These are phyloP conservation scores for Cordyceps militaris DNA, from an alignment of 2,329 filamentous ascomycete genomes.

Conservation along the genomic window DNA sequence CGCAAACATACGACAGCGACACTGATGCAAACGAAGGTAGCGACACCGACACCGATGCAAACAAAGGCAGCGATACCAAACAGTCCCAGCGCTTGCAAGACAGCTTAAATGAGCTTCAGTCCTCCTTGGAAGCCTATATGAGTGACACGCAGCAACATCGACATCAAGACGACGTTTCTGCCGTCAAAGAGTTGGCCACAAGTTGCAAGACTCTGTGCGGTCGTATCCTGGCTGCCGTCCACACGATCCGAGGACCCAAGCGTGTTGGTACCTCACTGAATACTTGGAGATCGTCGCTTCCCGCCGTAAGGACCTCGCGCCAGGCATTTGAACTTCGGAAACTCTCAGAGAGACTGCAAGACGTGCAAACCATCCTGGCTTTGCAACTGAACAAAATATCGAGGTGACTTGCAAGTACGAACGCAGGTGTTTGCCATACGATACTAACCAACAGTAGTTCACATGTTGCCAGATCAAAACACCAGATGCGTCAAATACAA, in stretches of 20 bases:
- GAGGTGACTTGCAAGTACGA: background rate
- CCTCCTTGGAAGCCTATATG: background rate
- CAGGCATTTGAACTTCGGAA: background rate
- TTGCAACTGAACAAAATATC: background rate
- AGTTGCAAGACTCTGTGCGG: background rate
- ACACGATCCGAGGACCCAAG: background rate
- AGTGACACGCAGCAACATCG: background rate
- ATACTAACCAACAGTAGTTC: background rate
- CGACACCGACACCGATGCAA: background rate
- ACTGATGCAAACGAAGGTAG: too few species aligned
- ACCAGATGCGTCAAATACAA: background rate
- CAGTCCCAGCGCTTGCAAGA: background rate
- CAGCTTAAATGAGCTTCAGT: background rate
- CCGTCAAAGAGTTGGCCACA: background rate
- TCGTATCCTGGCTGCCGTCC: background rate
- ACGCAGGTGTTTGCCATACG: background rate
- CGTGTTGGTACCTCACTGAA: background rate
- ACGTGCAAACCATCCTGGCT: background rate
- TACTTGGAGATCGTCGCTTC: background rate
- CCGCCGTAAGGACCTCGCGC: background rate
- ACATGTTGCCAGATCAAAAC: background rate
- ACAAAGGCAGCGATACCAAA: background rate
- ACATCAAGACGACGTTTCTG: background rate
- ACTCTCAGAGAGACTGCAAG: background rate
- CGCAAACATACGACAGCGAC: background rate